Percentiles rank a stretch among this genome's conserved stretches.
Conservation (phyloP, 495 filamentous ascomycete species). For the Rhypophila decipiens region DNA sequence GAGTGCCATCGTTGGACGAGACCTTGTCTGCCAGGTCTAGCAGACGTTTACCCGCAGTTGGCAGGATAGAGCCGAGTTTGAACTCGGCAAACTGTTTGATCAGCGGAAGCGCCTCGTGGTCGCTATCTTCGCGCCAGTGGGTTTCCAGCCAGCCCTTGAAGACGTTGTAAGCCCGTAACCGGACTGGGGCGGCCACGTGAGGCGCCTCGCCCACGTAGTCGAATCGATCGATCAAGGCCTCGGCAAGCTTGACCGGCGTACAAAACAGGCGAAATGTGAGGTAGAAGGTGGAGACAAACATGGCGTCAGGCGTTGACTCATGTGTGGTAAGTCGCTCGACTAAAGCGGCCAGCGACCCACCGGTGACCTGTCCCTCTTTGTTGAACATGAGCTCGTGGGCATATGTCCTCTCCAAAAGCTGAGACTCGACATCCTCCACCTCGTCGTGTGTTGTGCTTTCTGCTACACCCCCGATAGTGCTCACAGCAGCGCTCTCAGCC, state of each 20-base stretch:
- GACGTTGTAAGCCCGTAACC: slow-evolving; percentile 88
- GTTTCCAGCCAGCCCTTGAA: slow-evolving; percentile 97
- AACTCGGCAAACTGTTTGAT: slow-evolving; percentile 75
- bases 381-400: slow-evolving; percentile 87
- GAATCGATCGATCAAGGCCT: slow-evolving; percentile 80
- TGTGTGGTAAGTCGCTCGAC: slow-evolving; percentile 92
- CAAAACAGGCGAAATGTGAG: slow-evolving; percentile 95
- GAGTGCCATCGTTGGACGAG: slow-evolving; percentile 61
- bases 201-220: slow-evolving; percentile 80
- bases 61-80: slow-evolving; percentile 59
- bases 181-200: slow-evolving; percentile 67
- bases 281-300: slow-evolving; percentile 93
- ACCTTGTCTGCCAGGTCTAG: slow-evolving; percentile 76
- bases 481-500: slow-evolving; percentile 45
- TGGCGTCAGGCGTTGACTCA: slow-evolving; percentile 85
- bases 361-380: slow-evolving; percentile 91
- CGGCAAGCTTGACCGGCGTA: slow-evolving; percentile 69
- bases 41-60: slow-evolving; percentile 72
- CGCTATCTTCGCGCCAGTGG: slow-evolving; percentile 82
- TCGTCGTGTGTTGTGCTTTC: slow-evolving; percentile 63
- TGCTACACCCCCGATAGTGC: slow-evolving; percentile 28
- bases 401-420: slow-evolving; percentile 75
- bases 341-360: slow-evolving; percentile 83
- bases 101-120: slow-evolving; percentile 64
- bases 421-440: slow-evolving; percentile 69